A percentile compares a stretch with the other conserved stretches of the same genome.
Conservation (phyloP, 2,329 filamentous ascomycete genomes). For the Tolypocladium sp. region DNA sequence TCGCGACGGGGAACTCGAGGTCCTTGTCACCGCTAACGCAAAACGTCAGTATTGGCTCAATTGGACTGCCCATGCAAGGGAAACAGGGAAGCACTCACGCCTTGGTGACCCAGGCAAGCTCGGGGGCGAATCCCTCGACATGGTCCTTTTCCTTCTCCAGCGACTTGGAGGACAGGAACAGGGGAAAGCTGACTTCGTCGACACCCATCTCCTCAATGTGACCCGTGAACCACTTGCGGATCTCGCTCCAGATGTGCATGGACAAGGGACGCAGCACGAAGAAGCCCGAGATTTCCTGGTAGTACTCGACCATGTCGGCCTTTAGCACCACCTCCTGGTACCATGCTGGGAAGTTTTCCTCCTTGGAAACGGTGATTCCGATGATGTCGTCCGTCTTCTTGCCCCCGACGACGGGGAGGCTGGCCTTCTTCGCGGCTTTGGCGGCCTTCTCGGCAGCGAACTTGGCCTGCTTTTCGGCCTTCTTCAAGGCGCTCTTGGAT, state of each 20-base stretch:
- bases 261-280: slow-evolving; percentile 75
- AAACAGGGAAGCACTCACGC: slow-evolving; percentile 40
- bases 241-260: slow-evolving; percentile 59
- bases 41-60: neutral
- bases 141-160: slow-evolving; percentile 87
- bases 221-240: slow-evolving; percentile 58
- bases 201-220: slow-evolving; percentile 87
- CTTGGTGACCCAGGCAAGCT: slow-evolving; percentile 82
- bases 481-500: slow-evolving; percentile 57
- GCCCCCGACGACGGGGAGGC: slow-evolving; percentile 42
- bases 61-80: neutral
- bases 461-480: slow-evolving; percentile 56
- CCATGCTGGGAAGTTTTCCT: slow-evolving; percentile 85
- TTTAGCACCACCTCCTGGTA: slow-evolving; percentile 97
- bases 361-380: slow-evolving; percentile 79
- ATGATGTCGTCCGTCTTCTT: slow-evolving; percentile 64
- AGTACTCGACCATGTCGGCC: slow-evolving; percentile 96
- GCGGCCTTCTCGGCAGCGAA: slow-evolving; percentile 52
- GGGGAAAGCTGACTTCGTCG: slow-evolving; percentile 91
- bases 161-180: slow-evolving; percentile 90
- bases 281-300: slow-evolving; percentile 86
- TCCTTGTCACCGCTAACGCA: slow-evolving; percentile 70
- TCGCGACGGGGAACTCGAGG: slow-evolving; percentile 69
- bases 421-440: slow-evolving; percentile 48
- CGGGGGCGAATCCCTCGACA: slow-evolving; percentile 95